phyloP scores from a whole-genome alignment of 495 filamentous ascomycete species.

The Chaetomidium leptoderma region DNA sequence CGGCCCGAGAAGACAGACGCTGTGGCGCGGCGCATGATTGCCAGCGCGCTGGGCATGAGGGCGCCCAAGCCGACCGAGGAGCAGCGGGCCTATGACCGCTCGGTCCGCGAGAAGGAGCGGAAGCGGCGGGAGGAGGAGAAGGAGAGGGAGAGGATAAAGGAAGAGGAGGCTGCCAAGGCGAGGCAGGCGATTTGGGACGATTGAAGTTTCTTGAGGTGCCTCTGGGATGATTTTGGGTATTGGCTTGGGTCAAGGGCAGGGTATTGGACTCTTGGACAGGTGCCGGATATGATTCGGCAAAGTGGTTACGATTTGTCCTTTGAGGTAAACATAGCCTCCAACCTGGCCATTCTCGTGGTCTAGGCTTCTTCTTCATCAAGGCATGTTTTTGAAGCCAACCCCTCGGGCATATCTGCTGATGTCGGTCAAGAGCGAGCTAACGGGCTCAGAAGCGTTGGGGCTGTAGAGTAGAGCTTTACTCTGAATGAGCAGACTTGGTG shows the following conservation, averaged over 20 bases:
- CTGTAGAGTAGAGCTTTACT: too few species aligned
- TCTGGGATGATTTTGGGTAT: neutral
- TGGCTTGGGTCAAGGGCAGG: neutral
- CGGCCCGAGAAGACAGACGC: slow-evolving; percentile 91
- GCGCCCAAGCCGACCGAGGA: slow-evolving; percentile 81
- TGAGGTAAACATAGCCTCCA: too few species aligned
- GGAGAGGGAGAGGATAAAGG: slow-evolving; percentile 57
- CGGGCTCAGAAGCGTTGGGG: too few species aligned
- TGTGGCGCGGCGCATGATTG: slow-evolving; percentile 85
- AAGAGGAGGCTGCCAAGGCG: slow-evolving; percentile 64
- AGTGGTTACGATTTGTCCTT: too few species aligned
- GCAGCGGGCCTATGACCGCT: slow-evolving; percentile 79
- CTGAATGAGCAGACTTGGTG: too few species aligned
- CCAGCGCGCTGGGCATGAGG: slow-evolving; percentile 76
- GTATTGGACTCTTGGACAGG: too few species aligned
- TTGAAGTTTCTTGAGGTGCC: slow-evolving; percentile 35
- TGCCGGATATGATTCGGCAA: too few species aligned
- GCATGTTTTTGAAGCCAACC: too few species aligned
- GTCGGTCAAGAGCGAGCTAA: too few species aligned
- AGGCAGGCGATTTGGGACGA: slow-evolving; percentile 81
- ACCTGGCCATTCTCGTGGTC: too few species aligned
- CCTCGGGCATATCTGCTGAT: too few species aligned
- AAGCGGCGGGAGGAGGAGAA: slow-evolving; percentile 69
- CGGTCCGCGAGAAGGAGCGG: slow-evolving; percentile 79
- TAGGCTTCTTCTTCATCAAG: too few species aligned